Conservation (phyloP, 2,329 filamentous ascomycete species). For the Alternaria postmessia region DNA sequence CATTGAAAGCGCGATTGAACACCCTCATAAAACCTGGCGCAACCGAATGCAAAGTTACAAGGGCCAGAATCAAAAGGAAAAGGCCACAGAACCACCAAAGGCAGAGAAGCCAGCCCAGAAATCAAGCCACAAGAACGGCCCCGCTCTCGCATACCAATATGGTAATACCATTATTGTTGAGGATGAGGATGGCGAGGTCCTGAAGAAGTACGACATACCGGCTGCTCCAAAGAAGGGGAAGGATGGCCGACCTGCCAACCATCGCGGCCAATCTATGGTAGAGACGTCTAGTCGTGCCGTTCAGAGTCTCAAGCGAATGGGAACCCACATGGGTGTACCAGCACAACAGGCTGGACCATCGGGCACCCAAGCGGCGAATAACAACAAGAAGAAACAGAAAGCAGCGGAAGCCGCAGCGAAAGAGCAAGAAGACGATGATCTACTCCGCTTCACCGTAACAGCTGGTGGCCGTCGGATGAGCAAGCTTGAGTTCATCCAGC, state of each 20-base stretch:
- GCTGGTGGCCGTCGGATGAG: slow-evolving; percentile 78
- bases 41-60: slow-evolving; percentile 59
- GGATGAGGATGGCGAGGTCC: slow-evolving; percentile 84
- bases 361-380: slow-evolving; percentile 14
- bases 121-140: slow-evolving; percentile 62
- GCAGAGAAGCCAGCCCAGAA: slow-evolving; percentile 47
- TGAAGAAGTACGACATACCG: slow-evolving; percentile 83
- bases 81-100: slow-evolving; percentile 38
- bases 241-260: slow-evolving; percentile 33
- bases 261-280: slow-evolving; percentile 43
- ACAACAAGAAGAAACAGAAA: slow-evolving; percentile 37
- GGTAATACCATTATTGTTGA: slow-evolving; percentile 91
- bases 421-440: slow-evolving; percentile 71
- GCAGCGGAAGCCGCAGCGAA: slow-evolving; percentile 31
- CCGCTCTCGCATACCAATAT: slow-evolving; percentile 84
- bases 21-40: slow-evolving; percentile 52
- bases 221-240: slow-evolving; percentile 53
- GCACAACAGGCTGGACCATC: slow-evolving; percentile 36
- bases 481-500: slow-evolving; percentile 79
- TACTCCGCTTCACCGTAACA: slow-evolving; percentile 78
- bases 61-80: slow-evolving; percentile 52
- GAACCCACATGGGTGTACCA: slow-evolving; percentile 60
- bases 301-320: slow-evolving; percentile 60
- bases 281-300: slow-evolving; percentile 49
- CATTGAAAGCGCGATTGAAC: slow-evolving; percentile 45